A percentile compares a stretch with the other conserved stretches of the same genome.
Conservation (phyloP, 2,329 filamentous ascomycete genomes). For the Saccharata proteae region DNA sequence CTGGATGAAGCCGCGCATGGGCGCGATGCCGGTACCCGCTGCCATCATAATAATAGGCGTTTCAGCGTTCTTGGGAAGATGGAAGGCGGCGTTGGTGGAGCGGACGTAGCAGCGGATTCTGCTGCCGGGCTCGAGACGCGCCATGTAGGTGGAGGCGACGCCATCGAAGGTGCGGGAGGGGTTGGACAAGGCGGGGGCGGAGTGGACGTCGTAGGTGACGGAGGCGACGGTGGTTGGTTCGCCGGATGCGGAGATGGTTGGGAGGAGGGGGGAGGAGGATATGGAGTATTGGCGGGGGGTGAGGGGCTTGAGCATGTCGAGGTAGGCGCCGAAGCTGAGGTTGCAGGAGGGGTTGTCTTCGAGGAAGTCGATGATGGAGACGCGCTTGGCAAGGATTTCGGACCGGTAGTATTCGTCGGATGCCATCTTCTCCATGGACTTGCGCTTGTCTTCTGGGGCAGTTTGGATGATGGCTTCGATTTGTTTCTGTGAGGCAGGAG, state of each 20-base stretch:
- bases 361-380: slow-evolving; percentile 13
- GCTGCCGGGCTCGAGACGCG: slow-evolving; percentile 19
- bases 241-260: not conserved
- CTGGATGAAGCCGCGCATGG: slow-evolving; percentile 21
- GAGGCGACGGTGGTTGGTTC: slow-evolving; percentile 34
- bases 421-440: not conserved
- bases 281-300: slow-evolving; percentile 61
- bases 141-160: slow-evolving; percentile 25
- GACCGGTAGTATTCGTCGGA: not conserved
- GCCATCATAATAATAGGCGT: slow-evolving; percentile 37
- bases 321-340: slow-evolving; percentile 46
- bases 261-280: slow-evolving; percentile 52
- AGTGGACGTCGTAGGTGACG: slow-evolving; percentile 53
- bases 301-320: slow-evolving; percentile 60
- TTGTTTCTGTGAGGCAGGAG: slow-evolving; percentile 11
- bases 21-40: slow-evolving; percentile 19
- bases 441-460: slow-evolving; percentile 7
- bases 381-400: slow-evolving; percentile 9
- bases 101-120: slow-evolving; percentile 22
- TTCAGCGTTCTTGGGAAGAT: slow-evolving; percentile 22
- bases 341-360: slow-evolving; percentile 10
- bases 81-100: slow-evolving; percentile 22
- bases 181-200: slow-evolving; percentile 17
- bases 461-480: slow-evolving; percentile 10
- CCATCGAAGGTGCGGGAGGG: slow-evolving; percentile 30